Base-by-base conservation (phyloP, 1,284 basidiomycete species). In the Sporisorium exsertum region DNA sequence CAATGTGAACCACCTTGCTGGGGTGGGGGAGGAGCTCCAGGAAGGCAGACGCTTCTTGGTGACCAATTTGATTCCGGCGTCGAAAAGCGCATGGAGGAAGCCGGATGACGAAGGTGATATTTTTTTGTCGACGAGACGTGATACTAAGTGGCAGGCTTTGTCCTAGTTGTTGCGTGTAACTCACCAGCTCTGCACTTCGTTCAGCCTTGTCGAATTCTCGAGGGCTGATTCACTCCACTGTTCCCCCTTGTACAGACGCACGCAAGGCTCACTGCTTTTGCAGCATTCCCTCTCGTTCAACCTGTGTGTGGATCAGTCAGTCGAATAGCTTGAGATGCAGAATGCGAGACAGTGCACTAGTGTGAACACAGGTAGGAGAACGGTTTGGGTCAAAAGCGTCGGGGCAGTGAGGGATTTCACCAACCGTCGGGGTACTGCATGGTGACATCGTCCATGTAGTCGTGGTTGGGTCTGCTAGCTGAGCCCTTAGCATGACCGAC, bases 1-100 rank as follows among this genome's bases (percentile, higher is more conserved):
- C 29, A 83, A 75, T 0, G 73, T 81, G n/a, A n/a, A n/a, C n/a
- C n/a, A n/a, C n/a, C n/a, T n/a, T n/a, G n/a, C 0, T 81, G 76
- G 69, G 79, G 78, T 22, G 63, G 70, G 64, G 4, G 71, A 73
- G 9, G 62, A 64, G 45, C 58, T 78, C 22, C 40, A 63, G 22
- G 70, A 72, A 51, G 78, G 76, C 1, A 33, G 54, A 40, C 24
- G 59, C 1, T 62, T 56, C 64, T 32, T 91, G 90, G 87, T 91
- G 2, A 90, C 90, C 13, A 92, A 91, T 79, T 79, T 93, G 58
- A 82, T 89, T 15, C 91, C 92, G 2, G 89, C 88, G 24, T 88
- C 90, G 72, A 87, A 87, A 47, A 88, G 87, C 7, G 89, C 91
- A 26, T 93, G 92, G 92, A 89, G 90, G 86, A 87, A 87, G 45